These are phyloP conservation scores for Senecio squalidus DNA, from an alignment of 140 eudicot species.

Conservation along the genomic window DNA sequence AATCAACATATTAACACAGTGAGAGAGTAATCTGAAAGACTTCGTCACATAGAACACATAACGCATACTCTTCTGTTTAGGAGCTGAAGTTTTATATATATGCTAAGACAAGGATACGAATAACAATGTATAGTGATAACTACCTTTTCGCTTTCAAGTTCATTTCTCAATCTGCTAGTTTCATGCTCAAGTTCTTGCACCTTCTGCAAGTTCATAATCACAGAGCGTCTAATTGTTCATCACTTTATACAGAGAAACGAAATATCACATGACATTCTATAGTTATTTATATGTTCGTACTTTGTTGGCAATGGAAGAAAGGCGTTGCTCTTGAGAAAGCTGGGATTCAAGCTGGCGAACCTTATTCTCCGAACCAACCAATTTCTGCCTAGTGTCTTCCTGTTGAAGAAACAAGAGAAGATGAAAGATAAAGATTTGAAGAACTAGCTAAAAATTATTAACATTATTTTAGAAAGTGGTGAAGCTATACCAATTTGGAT, in stretches of 20 bases:
- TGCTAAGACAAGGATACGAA: too few species aligned
- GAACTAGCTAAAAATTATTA: neutral
- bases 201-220: slow-evolving; percentile 40
- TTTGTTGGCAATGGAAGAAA: slow-evolving; percentile 41
- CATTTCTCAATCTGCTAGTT: slow-evolving; percentile 56
- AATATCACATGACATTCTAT: neutral
- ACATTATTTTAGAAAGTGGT: slow-evolving; percentile 9
- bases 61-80: neutral
- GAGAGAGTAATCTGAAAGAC: neutral
- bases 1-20: slow-evolving; percentile 6
- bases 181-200: slow-evolving; percentile 80
- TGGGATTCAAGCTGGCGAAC: slow-evolving; percentile 81
- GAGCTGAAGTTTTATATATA: too few species aligned
- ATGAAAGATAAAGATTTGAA: slow-evolving; percentile 9
- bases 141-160: slow-evolving; percentile 95
- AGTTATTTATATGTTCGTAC: slow-evolving; percentile 30
- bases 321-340: slow-evolving; percentile 50
- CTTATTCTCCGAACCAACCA: slow-evolving; percentile 73
- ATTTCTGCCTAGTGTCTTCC: slow-evolving; percentile 82
- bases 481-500: slow-evolving; percentile 62
- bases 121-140: slow-evolving; percentile 15
- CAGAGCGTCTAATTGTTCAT: slow-evolving; percentile 15
- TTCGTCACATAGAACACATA: neutral
- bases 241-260: neutral
- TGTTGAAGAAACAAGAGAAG: slow-evolving; percentile 23